Evolutionary conservation across 768 basidiomycete species (phyloP).

Genomic region (Lyophyllum shimeji): DNA sequence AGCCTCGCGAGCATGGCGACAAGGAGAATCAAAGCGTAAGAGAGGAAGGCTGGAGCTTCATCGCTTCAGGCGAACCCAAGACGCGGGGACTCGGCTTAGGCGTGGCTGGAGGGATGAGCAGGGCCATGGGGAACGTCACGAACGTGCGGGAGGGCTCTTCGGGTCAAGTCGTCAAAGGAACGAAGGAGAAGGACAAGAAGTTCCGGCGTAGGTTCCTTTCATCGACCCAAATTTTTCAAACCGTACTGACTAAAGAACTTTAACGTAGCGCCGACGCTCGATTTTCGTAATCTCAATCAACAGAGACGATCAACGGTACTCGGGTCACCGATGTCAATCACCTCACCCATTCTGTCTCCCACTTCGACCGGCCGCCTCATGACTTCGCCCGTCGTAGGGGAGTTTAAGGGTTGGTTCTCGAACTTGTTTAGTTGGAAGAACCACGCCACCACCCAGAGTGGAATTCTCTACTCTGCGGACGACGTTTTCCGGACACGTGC

Average conservation of each 20-base stretch:
- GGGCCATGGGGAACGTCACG: slow-evolving; percentile 54
- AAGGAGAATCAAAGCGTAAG: slow-evolving; percentile 43
- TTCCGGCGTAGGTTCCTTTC: slow-evolving; percentile 43
- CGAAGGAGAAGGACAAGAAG: slow-evolving; percentile 54
- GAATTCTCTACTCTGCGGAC: slow-evolving; percentile 55
- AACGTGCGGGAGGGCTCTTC: slow-evolving; percentile 26
- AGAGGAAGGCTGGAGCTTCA: slow-evolving; percentile 40
- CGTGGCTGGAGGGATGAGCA: slow-evolving; percentile 36
- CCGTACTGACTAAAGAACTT: slow-evolving; percentile 3
- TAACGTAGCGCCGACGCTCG: slow-evolving; percentile 52
- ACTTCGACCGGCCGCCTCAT: slow-evolving; percentile 35
- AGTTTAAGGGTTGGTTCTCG: slow-evolving; percentile 93
- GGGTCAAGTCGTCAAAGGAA: slow-evolving; percentile 25
- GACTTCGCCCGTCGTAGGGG: slow-evolving; percentile 73
- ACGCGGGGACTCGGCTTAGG: slow-evolving; percentile 31
- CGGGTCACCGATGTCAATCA: slow-evolving; percentile 48
- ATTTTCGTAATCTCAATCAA: slow-evolving; percentile 45
- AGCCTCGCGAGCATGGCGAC: slow-evolving; percentile 23
- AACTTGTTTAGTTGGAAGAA: slow-evolving; percentile 93
- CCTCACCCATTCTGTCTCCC: slow-evolving; percentile 37
- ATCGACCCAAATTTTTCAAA: not conserved
- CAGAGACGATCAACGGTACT: slow-evolving; percentile 48
- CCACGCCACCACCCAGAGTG: slow-evolving; percentile 37
- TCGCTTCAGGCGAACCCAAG: slow-evolving; percentile 30
- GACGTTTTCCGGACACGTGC: slow-evolving; percentile 60